phyloP scores from a whole-genome alignment of 345 rosid species.

The Salix koriyanagi region DNA sequence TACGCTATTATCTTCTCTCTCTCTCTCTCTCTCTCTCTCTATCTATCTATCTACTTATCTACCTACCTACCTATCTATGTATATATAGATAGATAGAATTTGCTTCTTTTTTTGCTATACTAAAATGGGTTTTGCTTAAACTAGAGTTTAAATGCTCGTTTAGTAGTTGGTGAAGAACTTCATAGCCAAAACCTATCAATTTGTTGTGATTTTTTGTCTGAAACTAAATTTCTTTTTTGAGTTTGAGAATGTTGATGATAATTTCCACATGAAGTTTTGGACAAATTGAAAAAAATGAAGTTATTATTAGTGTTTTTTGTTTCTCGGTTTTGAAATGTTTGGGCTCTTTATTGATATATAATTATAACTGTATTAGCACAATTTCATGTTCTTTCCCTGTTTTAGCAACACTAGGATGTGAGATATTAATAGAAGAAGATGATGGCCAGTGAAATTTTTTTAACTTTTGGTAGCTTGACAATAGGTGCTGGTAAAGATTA shows the following conservation, averaged over 20 bases:
- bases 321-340: neutral
- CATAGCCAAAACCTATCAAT: neutral
- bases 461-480: neutral
- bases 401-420: no score
- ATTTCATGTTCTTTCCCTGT: no score
- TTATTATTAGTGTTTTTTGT: neutral
- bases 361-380: no score
- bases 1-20: conserved; percentile 24
- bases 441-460: neutral
- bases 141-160: neutral
- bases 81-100: neutral
- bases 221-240: neutral
- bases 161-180: neutral
- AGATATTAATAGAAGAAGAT: neutral
- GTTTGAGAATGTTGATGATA: neutral
- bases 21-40: neutral
- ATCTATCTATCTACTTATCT: no score
- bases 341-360: neutral
- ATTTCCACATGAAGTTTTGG: neutral
- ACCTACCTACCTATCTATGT: no score
- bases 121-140: conserved; percentile 14
- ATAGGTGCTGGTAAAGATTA: neutral
- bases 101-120: neutral
- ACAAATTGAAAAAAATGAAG: neutral
- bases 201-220: neutral